These are phyloP conservation scores for Xylaria sp. DNA, from an alignment of 2,329 filamentous ascomycete species.

Conservation along the genomic window DNA sequence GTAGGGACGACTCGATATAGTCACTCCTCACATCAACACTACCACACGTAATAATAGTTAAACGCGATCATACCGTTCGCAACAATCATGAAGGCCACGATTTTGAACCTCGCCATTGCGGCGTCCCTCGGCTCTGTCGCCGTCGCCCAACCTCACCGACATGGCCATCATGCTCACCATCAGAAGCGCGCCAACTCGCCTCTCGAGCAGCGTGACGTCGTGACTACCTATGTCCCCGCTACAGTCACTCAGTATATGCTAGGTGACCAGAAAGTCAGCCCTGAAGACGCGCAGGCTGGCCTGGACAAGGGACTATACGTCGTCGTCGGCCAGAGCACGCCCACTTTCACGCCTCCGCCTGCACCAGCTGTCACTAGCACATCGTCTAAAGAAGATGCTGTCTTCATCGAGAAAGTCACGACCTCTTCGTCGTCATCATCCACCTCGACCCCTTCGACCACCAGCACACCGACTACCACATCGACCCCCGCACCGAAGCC, in stretches of 20 bases:
- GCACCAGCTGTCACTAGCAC: slow-evolving; percentile 49
- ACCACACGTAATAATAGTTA: slow-evolving; percentile 16
- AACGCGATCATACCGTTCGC: slow-evolving; percentile 15
- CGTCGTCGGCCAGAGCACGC: slow-evolving; percentile 68
- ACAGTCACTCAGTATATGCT: slow-evolving; percentile 78
- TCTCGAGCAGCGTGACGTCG: slow-evolving; percentile 61
- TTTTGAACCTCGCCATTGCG: slow-evolving; percentile 62
- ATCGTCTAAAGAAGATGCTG: slow-evolving; percentile 48
- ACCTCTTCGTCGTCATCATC: slow-evolving; percentile 44
- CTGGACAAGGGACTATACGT: slow-evolving; percentile 77
- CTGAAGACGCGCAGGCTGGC: slow-evolving; percentile 75
- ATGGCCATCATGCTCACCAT: slow-evolving; percentile 70
- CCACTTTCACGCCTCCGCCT: slow-evolving; percentile 61
- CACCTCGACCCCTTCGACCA: slow-evolving; percentile 43
- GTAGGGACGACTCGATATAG: slow-evolving; percentile 19
- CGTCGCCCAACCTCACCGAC: slow-evolving; percentile 66
- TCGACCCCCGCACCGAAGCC: slow-evolving; percentile 42
- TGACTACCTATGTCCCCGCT: slow-evolving; percentile 67
- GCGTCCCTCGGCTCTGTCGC: slow-evolving; percentile 60
- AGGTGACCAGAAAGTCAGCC: slow-evolving; percentile 69
- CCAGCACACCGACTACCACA: slow-evolving; percentile 45
- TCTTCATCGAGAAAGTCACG: slow-evolving; percentile 48
- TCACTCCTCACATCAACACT: slow-evolving; percentile 16
- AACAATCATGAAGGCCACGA: slow-evolving; percentile 59
- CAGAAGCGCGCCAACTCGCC: slow-evolving; percentile 62